Conservation (phyloP, 2,329 filamentous ascomycete genomes). For the Tolypocladium tropicale region DNA sequence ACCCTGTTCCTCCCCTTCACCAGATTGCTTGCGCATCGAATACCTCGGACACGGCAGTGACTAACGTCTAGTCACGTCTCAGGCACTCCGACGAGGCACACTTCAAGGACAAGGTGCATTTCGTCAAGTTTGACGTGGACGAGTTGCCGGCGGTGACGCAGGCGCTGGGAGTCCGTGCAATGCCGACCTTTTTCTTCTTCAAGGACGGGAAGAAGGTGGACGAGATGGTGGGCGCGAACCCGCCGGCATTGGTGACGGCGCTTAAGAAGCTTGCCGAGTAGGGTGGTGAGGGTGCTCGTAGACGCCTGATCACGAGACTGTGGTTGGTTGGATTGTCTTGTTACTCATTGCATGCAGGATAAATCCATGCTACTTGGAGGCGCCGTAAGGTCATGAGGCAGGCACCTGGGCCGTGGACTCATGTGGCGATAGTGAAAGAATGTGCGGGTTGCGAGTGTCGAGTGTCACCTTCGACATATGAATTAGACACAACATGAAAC, state of each 20-base stretch:
- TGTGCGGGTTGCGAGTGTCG: not conserved
- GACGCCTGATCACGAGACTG: no score
- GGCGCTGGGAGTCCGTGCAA: slow-evolving; percentile 72
- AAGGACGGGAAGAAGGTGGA: slow-evolving; percentile 62
- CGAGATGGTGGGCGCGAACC: slow-evolving; percentile 73
- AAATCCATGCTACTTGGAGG: not conserved
- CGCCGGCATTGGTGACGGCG: slow-evolving; percentile 40
- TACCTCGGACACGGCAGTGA: not conserved
- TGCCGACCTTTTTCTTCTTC: slow-evolving; percentile 86
- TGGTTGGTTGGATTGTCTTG: not conserved
- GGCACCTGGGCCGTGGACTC: not conserved
- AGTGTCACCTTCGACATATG: not conserved
- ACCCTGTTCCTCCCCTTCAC: not conserved
- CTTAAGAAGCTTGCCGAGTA: slow-evolving; percentile 6
- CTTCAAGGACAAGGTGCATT: slow-evolving; percentile 52
- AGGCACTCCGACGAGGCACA: slow-evolving; percentile 26
- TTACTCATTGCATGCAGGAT: not conserved
- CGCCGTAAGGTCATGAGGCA: not conserved
- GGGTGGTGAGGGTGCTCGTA: not conserved
- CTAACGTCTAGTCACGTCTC: not conserved
- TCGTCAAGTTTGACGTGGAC: slow-evolving; percentile 88
- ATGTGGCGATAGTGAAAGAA: no score
- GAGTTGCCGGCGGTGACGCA: slow-evolving; percentile 62
- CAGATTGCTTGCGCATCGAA: not conserved
- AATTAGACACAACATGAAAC: not conserved